These are phyloP conservation scores for Tricholoma flavovirens DNA, from an alignment of 768 basidiomycete genomes.

Conservation along the genomic window DNA sequence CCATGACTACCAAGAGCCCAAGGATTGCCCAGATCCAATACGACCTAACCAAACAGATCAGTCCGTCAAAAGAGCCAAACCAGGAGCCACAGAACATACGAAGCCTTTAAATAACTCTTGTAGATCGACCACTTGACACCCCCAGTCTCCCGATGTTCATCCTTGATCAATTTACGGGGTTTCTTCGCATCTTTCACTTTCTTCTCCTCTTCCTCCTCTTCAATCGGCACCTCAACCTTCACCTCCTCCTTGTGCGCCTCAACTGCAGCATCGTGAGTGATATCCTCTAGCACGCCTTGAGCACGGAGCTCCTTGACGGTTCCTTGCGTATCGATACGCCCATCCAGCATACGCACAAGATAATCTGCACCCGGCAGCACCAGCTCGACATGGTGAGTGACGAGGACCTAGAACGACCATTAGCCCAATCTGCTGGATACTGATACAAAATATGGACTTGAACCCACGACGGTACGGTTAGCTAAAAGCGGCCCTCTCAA, in stretches of 20 bases:
- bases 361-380: slow-evolving; percentile 69
- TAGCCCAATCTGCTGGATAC: background rate
- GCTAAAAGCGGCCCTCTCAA: slow-evolving; percentile 60
- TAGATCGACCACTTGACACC: slow-evolving; percentile 77
- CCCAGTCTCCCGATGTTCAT: slow-evolving; percentile 76
- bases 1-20: slow-evolving; percentile 39
- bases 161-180: slow-evolving; percentile 69
- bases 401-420: slow-evolving; percentile 40
- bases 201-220: slow-evolving; percentile 21
- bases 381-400: slow-evolving; percentile 80
- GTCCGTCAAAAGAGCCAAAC: too few relatives aligned
- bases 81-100: slow-evolving; percentile 37
- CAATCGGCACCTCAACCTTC: slow-evolving; percentile 20
- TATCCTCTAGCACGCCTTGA: slow-evolving; percentile 55
- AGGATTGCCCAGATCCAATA: slow-evolving; percentile 65
- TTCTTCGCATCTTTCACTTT: slow-evolving; percentile 42
- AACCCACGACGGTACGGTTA: slow-evolving; percentile 58
- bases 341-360: slow-evolving; percentile 70
- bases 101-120: slow-evolving; percentile 63
- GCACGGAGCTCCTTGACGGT: slow-evolving; percentile 56
- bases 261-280: slow-evolving; percentile 45
- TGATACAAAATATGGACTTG: background rate
- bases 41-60: slow-evolving; percentile 35
- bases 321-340: slow-evolving; percentile 69
- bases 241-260: slow-evolving; percentile 45